Evolutionary conservation across 345 rosid species (phyloP), one percentile per base, ranked within the genome.

Genomic region (Streptanthus diversifolius): DNA sequence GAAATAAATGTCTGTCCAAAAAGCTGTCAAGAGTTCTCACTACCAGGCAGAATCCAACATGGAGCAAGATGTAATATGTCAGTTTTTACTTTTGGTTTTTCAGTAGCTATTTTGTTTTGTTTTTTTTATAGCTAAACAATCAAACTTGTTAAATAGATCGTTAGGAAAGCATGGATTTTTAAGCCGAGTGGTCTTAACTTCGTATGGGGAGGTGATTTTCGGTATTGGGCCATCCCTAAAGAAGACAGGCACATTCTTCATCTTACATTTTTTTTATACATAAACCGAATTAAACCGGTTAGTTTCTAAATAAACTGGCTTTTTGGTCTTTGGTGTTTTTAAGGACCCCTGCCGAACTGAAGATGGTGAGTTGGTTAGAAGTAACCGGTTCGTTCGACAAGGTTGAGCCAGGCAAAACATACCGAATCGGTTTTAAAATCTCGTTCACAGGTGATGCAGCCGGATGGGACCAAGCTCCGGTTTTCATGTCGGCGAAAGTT

Each of bases 331-430:
- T 52, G 14, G 14, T 61, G 75, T 33, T 60, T 62, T 25, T 25
- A 76, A 68, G 80, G 72, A 70, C 70, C 8, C 80, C 82, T 5
- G 86, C 81, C 5, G 85, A 90, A 71, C 70, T 90, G 63, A 36
- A 66, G 58, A 87, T 75, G 63, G 88, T 83, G 15, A 79, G 77
- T 14, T 90, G 97, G 95, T 82, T 88, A 14, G 90, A 87, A 63
- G 81, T 87, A 32, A 90, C 88, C 5, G 82, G 84, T 29, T 24
- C 68, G 5, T 24, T n/a, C 0, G 5, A 10, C 60, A 32, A 69
- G 65, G 30, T 85, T 2, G 2, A 3, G 0, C 3, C 15, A 0
- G 83, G 71, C 24, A 79, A 70, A 24, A 51, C 7, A 0, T 86
- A 89, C 68, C 27, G 61, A 15, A 63, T 91, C 5, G 73, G 58